A percentile compares a stretch with the other conserved stretches of the same genome.
Evolutionary conservation across 2,329 filamentous ascomycete species (phyloP).

Genomic region (Fusarium staphyleae): DNA sequence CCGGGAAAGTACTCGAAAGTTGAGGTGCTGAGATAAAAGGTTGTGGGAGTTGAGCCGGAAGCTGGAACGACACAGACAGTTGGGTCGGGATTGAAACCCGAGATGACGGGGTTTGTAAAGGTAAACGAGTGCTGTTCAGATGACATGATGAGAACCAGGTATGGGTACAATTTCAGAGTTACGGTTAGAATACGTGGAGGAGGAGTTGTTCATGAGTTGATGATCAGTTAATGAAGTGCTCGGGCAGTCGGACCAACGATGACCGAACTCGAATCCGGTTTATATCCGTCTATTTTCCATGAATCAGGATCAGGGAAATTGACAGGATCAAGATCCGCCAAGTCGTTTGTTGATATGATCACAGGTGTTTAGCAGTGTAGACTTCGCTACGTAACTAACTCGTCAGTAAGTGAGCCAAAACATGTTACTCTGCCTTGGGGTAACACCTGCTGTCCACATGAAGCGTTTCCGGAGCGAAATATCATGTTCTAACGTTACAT

Average conservation of each 20-base stretch:
- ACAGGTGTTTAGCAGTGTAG: too few relatives aligned
- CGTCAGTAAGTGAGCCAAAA: too few relatives aligned
- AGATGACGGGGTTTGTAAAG: conserved; percentile 62
- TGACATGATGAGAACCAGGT: conserved; percentile 5
- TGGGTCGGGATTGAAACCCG: conserved; percentile 69
- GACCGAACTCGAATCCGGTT: neutral
- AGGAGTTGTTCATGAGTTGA: neutral
- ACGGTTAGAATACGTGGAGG: too few relatives aligned
- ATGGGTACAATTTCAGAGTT: too few relatives aligned
- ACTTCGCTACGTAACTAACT: too few relatives aligned
- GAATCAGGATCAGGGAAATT: neutral
- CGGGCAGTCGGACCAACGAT: neutral
- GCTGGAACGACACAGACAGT: conserved; percentile 52
- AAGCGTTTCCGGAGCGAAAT: too few relatives aligned
- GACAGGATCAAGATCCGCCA: neutral
- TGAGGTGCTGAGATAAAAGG: conserved; percentile 66
- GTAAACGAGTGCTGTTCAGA: neutral
- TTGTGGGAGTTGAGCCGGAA: conserved; percentile 38
- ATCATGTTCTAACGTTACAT: too few relatives aligned
- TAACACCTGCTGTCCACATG: too few relatives aligned
- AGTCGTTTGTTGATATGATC: too few relatives aligned
- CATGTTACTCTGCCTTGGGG: too few relatives aligned
- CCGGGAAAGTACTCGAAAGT: conserved; percentile 69
- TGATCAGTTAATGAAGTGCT: neutral
- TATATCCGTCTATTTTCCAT: conserved; percentile 7